A percentile compares a stretch with the other conserved stretches of the same genome.
Evolutionary conservation across 1,284 basidiomycete genomes (phyloP).

Genomic region (Tylopilus sp.): DNA sequence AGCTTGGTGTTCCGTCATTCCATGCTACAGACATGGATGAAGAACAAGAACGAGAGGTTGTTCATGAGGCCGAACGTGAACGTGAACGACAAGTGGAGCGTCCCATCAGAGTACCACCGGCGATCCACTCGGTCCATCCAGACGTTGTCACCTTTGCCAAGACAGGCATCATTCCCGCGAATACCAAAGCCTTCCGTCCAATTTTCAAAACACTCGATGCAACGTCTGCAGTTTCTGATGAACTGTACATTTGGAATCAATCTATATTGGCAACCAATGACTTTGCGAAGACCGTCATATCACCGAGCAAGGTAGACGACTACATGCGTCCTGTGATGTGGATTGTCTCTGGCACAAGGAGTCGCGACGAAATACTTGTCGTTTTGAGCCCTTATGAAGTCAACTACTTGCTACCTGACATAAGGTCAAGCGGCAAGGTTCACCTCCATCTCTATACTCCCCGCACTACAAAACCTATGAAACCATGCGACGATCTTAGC

Average conservation of each 20-base stretch:
- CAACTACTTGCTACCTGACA: conserved; percentile 38
- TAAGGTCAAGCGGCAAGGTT: conserved; percentile 35
- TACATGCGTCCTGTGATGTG: conserved; percentile 44
- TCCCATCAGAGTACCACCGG: conserved; percentile 24
- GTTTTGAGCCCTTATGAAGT: conserved; percentile 47
- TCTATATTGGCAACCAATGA: conserved; percentile 30
- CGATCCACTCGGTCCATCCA: conserved; percentile 17
- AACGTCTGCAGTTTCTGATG: conserved; percentile 1
- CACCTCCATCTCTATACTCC: conserved; percentile 46
- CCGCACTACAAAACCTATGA: conserved; percentile 35
- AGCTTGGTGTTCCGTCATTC: conserved; percentile 27
- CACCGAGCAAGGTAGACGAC: conserved; percentile 15
- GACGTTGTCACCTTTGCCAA: conserved; percentile 21
- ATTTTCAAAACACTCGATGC: conserved; percentile 3
- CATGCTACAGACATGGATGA: conserved; percentile 34
- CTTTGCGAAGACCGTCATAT: conserved; percentile 5
- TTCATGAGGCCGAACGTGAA: conserved; percentile 42
- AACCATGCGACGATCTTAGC: conserved; percentile 39
- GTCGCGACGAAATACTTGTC: conserved; percentile 25
- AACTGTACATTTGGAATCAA: conserved; percentile 17
- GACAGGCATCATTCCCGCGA: conserved; percentile 12
- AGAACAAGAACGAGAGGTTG: conserved; percentile 50
- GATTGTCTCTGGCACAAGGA: conserved; percentile 34
- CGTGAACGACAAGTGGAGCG: conserved; percentile 39
- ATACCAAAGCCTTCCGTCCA: not conserved